These are phyloP conservation scores for Chenopodium formosanum DNA, from an alignment of 148 eudicot species.

Conservation along the genomic window DNA sequence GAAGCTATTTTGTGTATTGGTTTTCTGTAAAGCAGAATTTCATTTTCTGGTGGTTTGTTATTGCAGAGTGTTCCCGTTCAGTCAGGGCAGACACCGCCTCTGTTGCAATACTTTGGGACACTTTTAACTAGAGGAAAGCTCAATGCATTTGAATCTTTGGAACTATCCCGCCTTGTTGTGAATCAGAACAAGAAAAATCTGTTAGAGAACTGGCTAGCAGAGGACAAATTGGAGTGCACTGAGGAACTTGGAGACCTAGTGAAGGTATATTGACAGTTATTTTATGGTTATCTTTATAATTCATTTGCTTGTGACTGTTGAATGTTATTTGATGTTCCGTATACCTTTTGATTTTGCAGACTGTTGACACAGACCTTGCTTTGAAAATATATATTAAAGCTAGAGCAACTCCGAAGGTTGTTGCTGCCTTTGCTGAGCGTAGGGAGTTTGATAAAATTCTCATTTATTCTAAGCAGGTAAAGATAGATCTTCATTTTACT, in stretches of 20 bases:
- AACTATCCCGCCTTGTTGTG: conserved; percentile 90
- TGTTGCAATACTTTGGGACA: conserved; percentile 94
- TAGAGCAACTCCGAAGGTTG: conserved; percentile 61
- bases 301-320: neutral
- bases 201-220: conserved; percentile 95
- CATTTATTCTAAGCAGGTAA: conserved; percentile 39
- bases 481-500: neutral
- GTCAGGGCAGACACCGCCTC: conserved; percentile 96
- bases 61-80: conserved; percentile 99
- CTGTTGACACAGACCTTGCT: conserved; percentile 97
- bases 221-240: conserved; percentile 92
- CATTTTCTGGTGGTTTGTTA: conserved; percentile 13
- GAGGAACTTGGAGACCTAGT: conserved; percentile 99
- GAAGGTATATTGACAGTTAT: conserved; percentile 49
- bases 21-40: conserved; percentile 3
- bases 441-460: conserved; percentile 43
- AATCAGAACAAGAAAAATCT: conserved; percentile 97
- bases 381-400: conserved; percentile 94
- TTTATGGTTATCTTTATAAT: neutral
- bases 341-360: conserved; percentile 42
- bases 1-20: neutral
- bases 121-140: conserved; percentile 88
- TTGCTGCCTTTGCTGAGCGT: conserved; percentile 43
- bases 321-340: conserved; percentile 10
- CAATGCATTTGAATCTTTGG: conserved; percentile 93